These are phyloP conservation scores for Tylopilus sp. DNA, from an alignment of 1,284 basidiomycete genomes.

Conservation along the genomic window DNA sequence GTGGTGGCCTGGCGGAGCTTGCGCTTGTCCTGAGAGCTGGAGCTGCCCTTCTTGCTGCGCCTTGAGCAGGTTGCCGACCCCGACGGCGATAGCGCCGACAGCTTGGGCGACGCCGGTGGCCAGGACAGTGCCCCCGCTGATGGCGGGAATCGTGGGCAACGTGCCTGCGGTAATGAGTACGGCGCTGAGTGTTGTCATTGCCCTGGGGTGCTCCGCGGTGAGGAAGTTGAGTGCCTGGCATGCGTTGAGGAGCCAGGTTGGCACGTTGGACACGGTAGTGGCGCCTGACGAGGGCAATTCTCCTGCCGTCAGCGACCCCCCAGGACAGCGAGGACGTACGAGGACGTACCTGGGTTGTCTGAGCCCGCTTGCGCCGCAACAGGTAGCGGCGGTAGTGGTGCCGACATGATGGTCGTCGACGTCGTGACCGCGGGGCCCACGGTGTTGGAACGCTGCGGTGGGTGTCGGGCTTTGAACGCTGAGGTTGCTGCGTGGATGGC, in stretches of 20 bases:
- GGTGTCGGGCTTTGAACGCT: conserved; percentile 27
- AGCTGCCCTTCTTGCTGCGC: conserved; percentile 39
- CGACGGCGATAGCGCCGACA: conserved; percentile 70
- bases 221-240: conserved; percentile 70
- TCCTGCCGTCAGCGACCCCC: conserved; percentile 1
- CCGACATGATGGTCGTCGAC: conserved; percentile 8
- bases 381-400: conserved; percentile 19
- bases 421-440: conserved; percentile 25
- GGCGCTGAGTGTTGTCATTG: conserved; percentile 69
- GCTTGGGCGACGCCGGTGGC: conserved; percentile 70
- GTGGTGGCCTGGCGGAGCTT: conserved; percentile 23
- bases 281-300: conserved; percentile 31
- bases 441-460: conserved; percentile 31
- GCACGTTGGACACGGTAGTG: conserved; percentile 57
- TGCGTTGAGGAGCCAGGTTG: conserved; percentile 70
- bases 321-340: neutral
- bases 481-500: conserved; percentile 28
- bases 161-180: conserved; percentile 73
- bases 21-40: conserved; percentile 26
- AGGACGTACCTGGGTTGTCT: conserved; percentile 19
- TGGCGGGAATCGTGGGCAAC: conserved; percentile 63
- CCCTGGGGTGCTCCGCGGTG: conserved; percentile 67
- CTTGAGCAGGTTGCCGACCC: conserved; percentile 55
- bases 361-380: conserved; percentile 14
- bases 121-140: conserved; percentile 64